Evolutionary conservation across 1,284 basidiomycete genomes (phyloP), one percentile per base, ranked within the genome.

Genomic region (Thecaphora thlaspeos): DNA sequence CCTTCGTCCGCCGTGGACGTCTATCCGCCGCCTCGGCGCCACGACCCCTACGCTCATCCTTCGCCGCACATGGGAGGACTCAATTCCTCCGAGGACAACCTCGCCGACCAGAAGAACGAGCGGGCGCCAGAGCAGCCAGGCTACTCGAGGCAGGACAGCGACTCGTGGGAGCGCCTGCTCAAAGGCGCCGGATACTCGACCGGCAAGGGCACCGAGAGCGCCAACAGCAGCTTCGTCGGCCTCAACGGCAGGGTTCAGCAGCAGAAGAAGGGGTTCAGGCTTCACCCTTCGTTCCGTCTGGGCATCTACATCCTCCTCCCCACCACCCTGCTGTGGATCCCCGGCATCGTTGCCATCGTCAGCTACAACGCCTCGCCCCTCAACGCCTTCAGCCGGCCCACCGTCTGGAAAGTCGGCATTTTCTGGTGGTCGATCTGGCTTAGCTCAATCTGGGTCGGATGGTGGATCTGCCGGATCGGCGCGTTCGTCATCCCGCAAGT

Each of bases 401-500:
- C 62, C 76, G 28, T 86, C 85, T 60, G 71, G 83, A 79, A 50
- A 51, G 83, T 88, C 12, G 82, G 81, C 48, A 79, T 90, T 38
- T 51, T 89, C 11, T 92, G 86, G 85, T 94, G 90, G 90, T 90
- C 88, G 50, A 86, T 91, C 55, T 93, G 89, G 89, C 80, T 91
- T 38, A 84, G 82, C 37, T 83, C 90, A 37, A 80, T 84, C 26
- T 92, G 90, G 90, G 83, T 71, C 82, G 88, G 89, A 19, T 93
- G 90, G 88, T 94, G 90, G 90, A 84, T 80, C 37, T 81, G 86
- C 7, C 82, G 88, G 39, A 87, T 88, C 4, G 78, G 80, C 30
- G 82, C 87, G 82, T 87, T 79, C 70, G 49, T 71, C 41, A 44
- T 64, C n/a, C 69, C 61, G 4, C 55, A 51, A 22, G 2, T 65